Conservation (phyloP, 805 yeast species). For the Candida boleticola region DNA sequence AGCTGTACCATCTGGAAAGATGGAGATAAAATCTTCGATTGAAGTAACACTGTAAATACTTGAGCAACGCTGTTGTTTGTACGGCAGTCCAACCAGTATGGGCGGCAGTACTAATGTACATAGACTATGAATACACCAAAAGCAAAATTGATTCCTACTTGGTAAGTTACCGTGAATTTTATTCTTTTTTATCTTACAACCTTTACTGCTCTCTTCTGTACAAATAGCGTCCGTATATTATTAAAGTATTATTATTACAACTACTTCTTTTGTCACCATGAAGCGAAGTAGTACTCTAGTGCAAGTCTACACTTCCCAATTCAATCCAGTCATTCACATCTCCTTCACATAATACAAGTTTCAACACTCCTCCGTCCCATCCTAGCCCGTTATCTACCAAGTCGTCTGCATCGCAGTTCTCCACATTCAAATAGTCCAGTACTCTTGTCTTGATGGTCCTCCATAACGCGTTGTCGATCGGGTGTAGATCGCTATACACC, state of each 20-base stretch:
- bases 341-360: conserved; percentile 69
- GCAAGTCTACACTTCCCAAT: conserved; percentile 52
- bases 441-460: conserved; percentile 63
- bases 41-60: neutral
- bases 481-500: conserved; percentile 62
- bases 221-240: no score
- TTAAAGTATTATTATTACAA: no score
- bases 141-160: no score
- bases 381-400: conserved; percentile 35
- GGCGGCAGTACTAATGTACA: neutral
- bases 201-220: no score
- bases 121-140: no score
- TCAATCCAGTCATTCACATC: conserved; percentile 68
- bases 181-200: no score
- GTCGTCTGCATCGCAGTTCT: conserved; percentile 37
- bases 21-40: conserved; percentile 9
- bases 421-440: conserved; percentile 59
- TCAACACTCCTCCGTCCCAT: conserved; percentile 70
- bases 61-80: neutral
- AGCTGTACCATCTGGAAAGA: conserved; percentile 30
- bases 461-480: conserved; percentile 65
- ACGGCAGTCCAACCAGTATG: neutral
- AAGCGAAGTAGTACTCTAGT: no score
- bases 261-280: no score
- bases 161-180: no score